Conservation (phyloP, 208 protist species). For the Leishmania tarentolae region DNA sequence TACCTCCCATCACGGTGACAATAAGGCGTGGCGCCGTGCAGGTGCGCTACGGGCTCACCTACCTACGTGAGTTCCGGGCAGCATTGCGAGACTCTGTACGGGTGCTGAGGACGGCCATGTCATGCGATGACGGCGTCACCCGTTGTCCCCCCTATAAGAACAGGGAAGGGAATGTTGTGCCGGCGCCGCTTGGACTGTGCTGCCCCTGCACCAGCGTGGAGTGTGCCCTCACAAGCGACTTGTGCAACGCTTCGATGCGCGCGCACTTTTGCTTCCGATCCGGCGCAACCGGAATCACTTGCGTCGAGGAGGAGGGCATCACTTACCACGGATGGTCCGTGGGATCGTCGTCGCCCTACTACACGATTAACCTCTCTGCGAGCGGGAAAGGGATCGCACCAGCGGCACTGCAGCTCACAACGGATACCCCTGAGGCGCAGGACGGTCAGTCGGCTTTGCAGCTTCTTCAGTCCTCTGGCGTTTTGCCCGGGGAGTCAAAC, state of each 20-base stretch:
- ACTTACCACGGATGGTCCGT: constrained; percentile 52
- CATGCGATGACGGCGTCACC: constrained; percentile 18
- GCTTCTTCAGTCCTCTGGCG: constrained; percentile 13
- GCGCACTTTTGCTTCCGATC: constrained; percentile 42
- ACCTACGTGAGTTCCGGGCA: constrained; percentile 52
- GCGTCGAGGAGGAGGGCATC: constrained; percentile 17
- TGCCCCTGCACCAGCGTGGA: constrained; percentile 46
- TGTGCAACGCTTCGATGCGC: constrained; percentile 30
- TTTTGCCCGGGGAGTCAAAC: not conserved
- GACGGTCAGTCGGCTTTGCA: constrained; percentile 13
- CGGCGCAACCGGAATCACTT: constrained; percentile 19
- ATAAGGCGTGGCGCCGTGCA: constrained; percentile 35
- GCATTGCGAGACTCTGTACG: constrained; percentile 40
- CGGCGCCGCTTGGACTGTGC: constrained; percentile 55
- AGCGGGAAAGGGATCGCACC: constrained; percentile 17
- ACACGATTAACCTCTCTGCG: constrained; percentile 37
- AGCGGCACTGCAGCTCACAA: constrained; percentile 27
- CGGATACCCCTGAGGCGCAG: constrained; percentile 8
- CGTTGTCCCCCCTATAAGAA: constrained; percentile 42
- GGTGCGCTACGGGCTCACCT: constrained; percentile 51
- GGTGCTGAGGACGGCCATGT: constrained; percentile 22
- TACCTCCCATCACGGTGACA: constrained; percentile 37
- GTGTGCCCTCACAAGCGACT: constrained; percentile 17
- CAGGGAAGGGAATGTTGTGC: constrained; percentile 27
- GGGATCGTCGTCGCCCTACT: constrained; percentile 24